Base-by-base conservation (phyloP, 495 filamentous ascomycete genomes). In the Lophiotrema nucula region DNA sequence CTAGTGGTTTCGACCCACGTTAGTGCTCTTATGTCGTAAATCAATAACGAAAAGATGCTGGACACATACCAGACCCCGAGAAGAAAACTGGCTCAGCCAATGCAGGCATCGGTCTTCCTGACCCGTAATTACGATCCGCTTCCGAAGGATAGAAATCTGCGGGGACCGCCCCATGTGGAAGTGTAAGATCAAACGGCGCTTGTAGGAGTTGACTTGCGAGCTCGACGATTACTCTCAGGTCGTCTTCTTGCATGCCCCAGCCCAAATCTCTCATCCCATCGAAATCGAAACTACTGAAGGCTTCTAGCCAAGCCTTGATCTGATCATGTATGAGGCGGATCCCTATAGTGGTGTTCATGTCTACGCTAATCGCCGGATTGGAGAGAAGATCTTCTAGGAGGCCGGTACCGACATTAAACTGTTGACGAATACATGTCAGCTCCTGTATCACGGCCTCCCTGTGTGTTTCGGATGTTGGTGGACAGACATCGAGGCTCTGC, bases 11-110 rank as follows among this genome's bases (percentile, higher is more conserved):
- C n/a, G n/a, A n/a, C n/a, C n/a, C n/a, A n/a, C n/a, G n/a, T n/a
- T n/a, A n/a, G n/a, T n/a, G n/a, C n/a, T n/a, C n/a, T n/a, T n/a
- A n/a, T n/a, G n/a, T n/a, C n/a, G n/a, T n/a, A n/a, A n/a, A n/a
- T n/a, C n/a, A n/a, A n/a, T n/a, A n/a, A n/a, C n/a, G n/a, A n/a
- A n/a, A n/a, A n/a, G n/a, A n/a, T n/a, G n/a, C n/a, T n/a, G n/a
- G n/a, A n/a, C n/a, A n/a, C n/a, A 15, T 35, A 8, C 31, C 31
- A 8, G 31, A 60, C 23, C 46, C 23, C 15, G 51, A 56, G 1
- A 50, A 51, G 46, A 60, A 65, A 18, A 60, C 51, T 0, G 62
- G 62, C n/a, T 51, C 45, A 11, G 41, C 28, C 22, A 28, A 41
- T 1, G 24, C 16, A 6, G 52, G 41, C 2, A 25, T 37, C 1